Percentiles rank a stretch among this genome's conserved stretches.
Evolutionary conservation across 2,329 filamentous ascomycete species (phyloP).

Genomic region (Exophiala sp.): DNA sequence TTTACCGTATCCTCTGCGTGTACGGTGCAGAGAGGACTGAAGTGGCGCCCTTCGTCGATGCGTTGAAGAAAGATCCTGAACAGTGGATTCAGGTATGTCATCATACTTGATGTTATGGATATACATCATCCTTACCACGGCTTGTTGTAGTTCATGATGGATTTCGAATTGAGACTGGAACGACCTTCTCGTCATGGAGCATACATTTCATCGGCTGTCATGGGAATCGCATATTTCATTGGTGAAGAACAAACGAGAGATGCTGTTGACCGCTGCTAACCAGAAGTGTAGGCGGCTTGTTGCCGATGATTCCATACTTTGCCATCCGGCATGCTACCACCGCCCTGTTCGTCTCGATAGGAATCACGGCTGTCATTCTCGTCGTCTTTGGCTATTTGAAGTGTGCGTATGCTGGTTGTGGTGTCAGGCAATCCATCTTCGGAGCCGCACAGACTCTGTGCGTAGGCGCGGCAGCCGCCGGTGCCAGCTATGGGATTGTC

Average conservation of each 20-base stretch:
- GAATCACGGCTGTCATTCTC: slow-evolving; percentile 47
- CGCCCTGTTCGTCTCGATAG: slow-evolving; percentile 50
- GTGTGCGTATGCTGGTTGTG: slow-evolving; percentile 30
- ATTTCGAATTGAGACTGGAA: slow-evolving; percentile 53
- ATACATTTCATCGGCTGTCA: slow-evolving; percentile 42
- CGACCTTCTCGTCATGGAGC: slow-evolving; percentile 42
- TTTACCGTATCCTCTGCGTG: slow-evolving; percentile 46
- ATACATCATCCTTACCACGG: not conserved
- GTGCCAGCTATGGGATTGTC: slow-evolving; percentile 38
- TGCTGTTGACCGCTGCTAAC: not conserved
- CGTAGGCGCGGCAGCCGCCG: slow-evolving; percentile 37
- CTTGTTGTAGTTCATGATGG: slow-evolving; percentile 53
- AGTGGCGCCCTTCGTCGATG: slow-evolving; percentile 47
- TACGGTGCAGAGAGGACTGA: slow-evolving; percentile 48
- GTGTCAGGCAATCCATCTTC: slow-evolving; percentile 29
- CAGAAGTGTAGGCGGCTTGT: slow-evolving; percentile 34
- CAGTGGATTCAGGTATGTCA: slow-evolving; percentile 45
- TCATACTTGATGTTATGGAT: not conserved
- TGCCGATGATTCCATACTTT: slow-evolving; percentile 54
- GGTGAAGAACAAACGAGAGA: not conserved
- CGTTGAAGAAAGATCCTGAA: slow-evolving; percentile 48
- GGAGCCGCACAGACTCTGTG: slow-evolving; percentile 36
- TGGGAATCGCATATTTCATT: slow-evolving; percentile 32
- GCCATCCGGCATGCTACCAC: slow-evolving; percentile 35
- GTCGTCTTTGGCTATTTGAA: slow-evolving; percentile 52